A percentile compares a stretch with the other conserved stretches of the same genome.
Conservation (phyloP, 306 rosid species). For the Quercus bicolor region DNA sequence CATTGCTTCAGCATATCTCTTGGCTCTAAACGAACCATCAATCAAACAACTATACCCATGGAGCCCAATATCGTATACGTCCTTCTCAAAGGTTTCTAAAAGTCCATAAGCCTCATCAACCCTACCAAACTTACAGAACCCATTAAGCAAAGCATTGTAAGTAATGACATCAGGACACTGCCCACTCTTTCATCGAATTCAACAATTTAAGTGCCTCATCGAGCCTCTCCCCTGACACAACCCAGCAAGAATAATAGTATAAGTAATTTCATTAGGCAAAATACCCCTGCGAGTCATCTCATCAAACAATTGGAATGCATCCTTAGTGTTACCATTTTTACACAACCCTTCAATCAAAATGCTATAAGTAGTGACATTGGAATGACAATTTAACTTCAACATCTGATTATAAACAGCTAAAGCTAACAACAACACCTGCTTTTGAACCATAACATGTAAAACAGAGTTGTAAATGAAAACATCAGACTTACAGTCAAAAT, state of each 20-base stretch:
- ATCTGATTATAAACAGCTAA: conserved; percentile 55
- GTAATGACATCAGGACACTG: conserved; percentile 27
- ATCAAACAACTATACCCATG: conserved; percentile 57
- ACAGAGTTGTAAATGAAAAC: conserved; percentile 43
- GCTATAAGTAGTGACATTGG: conserved; percentile 38
- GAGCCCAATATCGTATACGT: conserved; percentile 32
- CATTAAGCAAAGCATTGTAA: conserved; percentile 54
- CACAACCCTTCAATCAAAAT: conserved; percentile 57
- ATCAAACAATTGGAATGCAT: conserved; percentile 48
- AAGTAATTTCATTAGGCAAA: conserved; percentile 32
- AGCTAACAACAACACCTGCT: conserved; percentile 41
- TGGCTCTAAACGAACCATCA: conserved; percentile 51
- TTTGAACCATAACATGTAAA: conserved; percentile 34
- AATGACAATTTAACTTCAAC: conserved; percentile 46
- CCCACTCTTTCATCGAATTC: conserved; percentile 42
- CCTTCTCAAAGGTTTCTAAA: conserved; percentile 31
- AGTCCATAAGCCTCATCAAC: conserved; percentile 53
- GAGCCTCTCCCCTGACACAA: conserved; percentile 44
- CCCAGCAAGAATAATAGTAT: conserved; percentile 42
- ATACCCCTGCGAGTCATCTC: conserved; percentile 48
- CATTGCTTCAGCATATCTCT: conserved; percentile 59
- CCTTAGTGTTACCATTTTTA: conserved; percentile 38
- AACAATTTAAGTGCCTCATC: conserved; percentile 51
- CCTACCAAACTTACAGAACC: conserved; percentile 65
- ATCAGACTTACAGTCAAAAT: conserved; percentile 48